Base-by-base conservation (phyloP, 768 basidiomycete genomes). In the Mycena albidolilacea region DNA sequence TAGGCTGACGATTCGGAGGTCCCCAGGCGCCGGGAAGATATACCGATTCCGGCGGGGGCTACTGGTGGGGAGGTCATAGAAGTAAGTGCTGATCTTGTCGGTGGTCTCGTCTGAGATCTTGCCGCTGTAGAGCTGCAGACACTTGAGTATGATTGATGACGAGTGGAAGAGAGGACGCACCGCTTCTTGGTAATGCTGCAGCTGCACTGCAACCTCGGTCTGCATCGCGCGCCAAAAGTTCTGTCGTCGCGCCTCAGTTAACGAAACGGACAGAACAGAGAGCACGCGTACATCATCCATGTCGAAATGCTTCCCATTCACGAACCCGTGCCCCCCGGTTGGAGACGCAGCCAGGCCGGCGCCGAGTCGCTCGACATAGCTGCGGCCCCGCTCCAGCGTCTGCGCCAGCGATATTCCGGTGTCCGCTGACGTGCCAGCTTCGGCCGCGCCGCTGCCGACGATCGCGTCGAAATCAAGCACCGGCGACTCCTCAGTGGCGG, bases 61-160 rank as follows among this genome's bases (percentile, higher is more conserved):
- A 0, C 95, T 91, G 0, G 89, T 89, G 0, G 97, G 94, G 7
- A 97, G 87, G 77, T 97, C 95, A 79, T 97, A 98, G 84, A 98
- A 99, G 82, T 94, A 96, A 15, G 87, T 92, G 39, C 89, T 82
- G 66, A 95, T 87, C 41, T 87, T 85, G 7, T 83, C 83, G 9
- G 81, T 81, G 50, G 86, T 82, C 1, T 85, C 86, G 57, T 94
- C 91, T 10, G 87, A 86, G 19, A 96, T 78, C 43, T 83, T 81
- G 7, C 90, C 89, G 37, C 79, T 77, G 78, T 93, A 92, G 1
- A 95, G 80, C 93, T 92, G 60, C 3, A 46, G 30, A 30, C 30
- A 3, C 38, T n/a, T 44, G 9, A 43, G 44, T 46, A 46, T 30
- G 30, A 30, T 30, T 4, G 30, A 30, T 17, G 44, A 58, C 21